phyloP scores from a whole-genome alignment of 2,329 filamentous ascomycete genomes.

The Aspergillus oerlinghausenensis region DNA sequence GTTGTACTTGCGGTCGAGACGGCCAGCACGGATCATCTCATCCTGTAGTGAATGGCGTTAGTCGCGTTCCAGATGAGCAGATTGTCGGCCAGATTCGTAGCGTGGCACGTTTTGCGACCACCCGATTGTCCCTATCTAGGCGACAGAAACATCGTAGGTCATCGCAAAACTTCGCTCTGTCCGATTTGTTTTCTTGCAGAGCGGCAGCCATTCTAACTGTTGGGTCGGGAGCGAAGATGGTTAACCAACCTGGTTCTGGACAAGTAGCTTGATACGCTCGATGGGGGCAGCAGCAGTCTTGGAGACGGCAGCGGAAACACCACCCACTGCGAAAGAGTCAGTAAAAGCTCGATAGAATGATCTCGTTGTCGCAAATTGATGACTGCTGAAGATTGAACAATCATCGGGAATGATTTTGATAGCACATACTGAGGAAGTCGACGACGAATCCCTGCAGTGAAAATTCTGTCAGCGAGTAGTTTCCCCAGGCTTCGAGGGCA shows the following conservation, averaged over 20 bases:
- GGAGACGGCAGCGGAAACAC: slow-evolving; percentile 99
- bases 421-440: slow-evolving; percentile 94
- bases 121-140: not conserved
- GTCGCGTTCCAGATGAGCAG: not conserved
- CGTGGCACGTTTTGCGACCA: slow-evolving; percentile 8
- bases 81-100: not conserved
- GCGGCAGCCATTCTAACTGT: not conserved
- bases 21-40: slow-evolving; percentile 99
- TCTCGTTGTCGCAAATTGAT: slow-evolving; percentile 5
- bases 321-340: slow-evolving; percentile 74
- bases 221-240: slow-evolving; percentile 1
- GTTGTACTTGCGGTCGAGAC: slow-evolving; percentile 95
- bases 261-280: slow-evolving; percentile 99
- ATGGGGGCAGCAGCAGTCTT: slow-evolving; percentile 99
- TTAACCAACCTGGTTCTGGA: slow-evolving; percentile 95
- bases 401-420: slow-evolving; percentile 2
- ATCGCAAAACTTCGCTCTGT: not conserved
- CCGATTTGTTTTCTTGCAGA: not conserved
- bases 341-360: slow-evolving; percentile 20
- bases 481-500: not conserved
- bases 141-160: not conserved
- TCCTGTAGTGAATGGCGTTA: slow-evolving; percentile 56
- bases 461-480: slow-evolving; percentile 27
- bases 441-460: slow-evolving; percentile 76
- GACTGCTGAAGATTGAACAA: slow-evolving; percentile 4